Evolutionary conservation across 2,329 filamentous ascomycete genomes (phyloP).

Genomic region (Incumbomyces delicatus): DNA sequence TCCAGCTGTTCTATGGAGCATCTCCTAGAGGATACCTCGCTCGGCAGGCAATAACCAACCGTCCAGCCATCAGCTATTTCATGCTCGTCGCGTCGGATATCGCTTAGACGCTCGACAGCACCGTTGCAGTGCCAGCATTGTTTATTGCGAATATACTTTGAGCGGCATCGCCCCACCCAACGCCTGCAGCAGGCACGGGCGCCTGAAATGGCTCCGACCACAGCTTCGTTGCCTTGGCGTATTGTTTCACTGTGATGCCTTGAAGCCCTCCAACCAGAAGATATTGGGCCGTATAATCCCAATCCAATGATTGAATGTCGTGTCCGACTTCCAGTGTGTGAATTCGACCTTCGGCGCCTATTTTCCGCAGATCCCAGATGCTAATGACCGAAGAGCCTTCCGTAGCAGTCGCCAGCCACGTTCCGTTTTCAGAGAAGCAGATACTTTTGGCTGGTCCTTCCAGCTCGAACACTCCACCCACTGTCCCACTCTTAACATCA

Average conservation of each 20-base stretch:
- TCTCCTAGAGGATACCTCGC: too few species aligned
- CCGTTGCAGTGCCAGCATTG: slow-evolving; percentile 62
- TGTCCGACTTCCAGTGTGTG: slow-evolving; percentile 82
- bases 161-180: slow-evolving; percentile 69
- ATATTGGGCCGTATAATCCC: slow-evolving; percentile 95
- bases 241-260: slow-evolving; percentile 80
- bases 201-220: slow-evolving; percentile 81
- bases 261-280: slow-evolving; percentile 70
- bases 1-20: too few species aligned
- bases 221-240: slow-evolving; percentile 72
- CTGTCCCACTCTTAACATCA: slow-evolving; percentile 69
- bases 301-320: slow-evolving; percentile 59
- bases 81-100: too few species aligned
- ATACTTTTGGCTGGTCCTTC: slow-evolving; percentile 62
- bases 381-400: slow-evolving; percentile 69
- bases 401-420: slow-evolving; percentile 79
- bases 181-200: slow-evolving; percentile 60
- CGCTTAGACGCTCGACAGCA: slow-evolving; percentile 39
- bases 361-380: slow-evolving; percentile 86
- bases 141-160: slow-evolving; percentile 67
- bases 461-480: slow-evolving; percentile 62
- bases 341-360: slow-evolving; percentile 46
- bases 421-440: slow-evolving; percentile 91
- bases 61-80: too few species aligned
- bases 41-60: too few species aligned